phyloP scores from a whole-genome alignment of 2,329 filamentous ascomycete species.

The Davidsoniella eucalypti region DNA sequence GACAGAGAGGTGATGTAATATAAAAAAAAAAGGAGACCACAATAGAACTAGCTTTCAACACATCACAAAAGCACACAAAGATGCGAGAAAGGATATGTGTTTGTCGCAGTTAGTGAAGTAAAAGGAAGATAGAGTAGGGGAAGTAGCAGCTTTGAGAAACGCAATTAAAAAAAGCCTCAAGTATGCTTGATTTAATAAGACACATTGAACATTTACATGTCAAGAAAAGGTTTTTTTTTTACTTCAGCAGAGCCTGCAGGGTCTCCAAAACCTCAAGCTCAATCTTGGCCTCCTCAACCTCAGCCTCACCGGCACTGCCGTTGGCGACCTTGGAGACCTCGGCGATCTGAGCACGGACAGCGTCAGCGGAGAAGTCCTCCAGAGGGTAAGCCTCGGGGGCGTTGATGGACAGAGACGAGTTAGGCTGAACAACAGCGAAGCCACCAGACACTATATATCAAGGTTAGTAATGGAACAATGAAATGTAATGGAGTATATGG shows the following conservation, averaged over 20 bases:
- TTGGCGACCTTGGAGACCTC: conserved; percentile 91
- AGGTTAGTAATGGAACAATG: not conserved
- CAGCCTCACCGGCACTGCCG: conserved; percentile 85
- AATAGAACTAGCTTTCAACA: too few species aligned
- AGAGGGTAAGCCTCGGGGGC: conserved; percentile 88
- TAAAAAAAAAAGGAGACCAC: too few species aligned
- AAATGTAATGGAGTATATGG: not conserved
- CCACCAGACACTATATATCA: conserved; percentile 65
- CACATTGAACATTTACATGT: too few species aligned
- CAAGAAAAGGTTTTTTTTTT: not conserved
- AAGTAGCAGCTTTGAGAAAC: too few species aligned
- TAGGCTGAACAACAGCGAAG: conserved; percentile 91
- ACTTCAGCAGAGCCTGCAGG: conserved; percentile 14
- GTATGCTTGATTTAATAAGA: too few species aligned
- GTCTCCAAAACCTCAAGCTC: conserved; percentile 54
- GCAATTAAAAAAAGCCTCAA: too few species aligned
- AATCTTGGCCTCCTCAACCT: conserved; percentile 97
- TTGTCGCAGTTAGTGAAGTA: too few species aligned
- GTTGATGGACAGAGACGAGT: conserved; percentile 93
- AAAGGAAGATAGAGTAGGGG: too few species aligned
- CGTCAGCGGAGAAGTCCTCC: conserved; percentile 89
- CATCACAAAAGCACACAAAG: too few species aligned
- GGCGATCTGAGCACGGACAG: conserved; percentile 73
- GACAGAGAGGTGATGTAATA: too few species aligned
- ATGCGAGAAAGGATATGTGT: too few species aligned